Evolutionary conservation across 345 rosid species (phyloP).

Genomic region (Gossypium arboreum): DNA sequence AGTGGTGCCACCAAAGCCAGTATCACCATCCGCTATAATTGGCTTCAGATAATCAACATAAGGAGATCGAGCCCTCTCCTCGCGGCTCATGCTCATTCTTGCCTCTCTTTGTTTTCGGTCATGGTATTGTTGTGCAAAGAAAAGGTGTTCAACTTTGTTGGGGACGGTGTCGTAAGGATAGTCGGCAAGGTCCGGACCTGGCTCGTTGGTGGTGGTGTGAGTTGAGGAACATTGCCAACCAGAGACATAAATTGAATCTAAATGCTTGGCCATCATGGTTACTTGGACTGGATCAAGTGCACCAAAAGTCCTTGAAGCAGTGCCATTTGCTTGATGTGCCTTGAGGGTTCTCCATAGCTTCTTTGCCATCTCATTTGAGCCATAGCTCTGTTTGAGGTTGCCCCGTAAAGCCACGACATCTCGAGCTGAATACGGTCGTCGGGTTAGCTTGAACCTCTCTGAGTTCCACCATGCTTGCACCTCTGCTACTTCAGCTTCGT

Average conservation of each 20-base stretch:
- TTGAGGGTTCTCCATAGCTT: constrained; percentile 89
- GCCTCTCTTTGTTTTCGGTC: constrained; percentile 94
- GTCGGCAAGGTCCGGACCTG: constrained; percentile 95
- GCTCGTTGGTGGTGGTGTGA: constrained; percentile 86
- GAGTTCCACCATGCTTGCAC: constrained; percentile 95
- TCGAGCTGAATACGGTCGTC: constrained; percentile 74
- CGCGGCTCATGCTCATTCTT: constrained; percentile 82
- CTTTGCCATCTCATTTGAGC: constrained; percentile 80
- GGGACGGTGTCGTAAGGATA: constrained; percentile 96
- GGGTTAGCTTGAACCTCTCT: constrained; percentile 89
- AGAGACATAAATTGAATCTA: constrained; percentile 84
- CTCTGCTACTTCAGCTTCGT: constrained; percentile 82
- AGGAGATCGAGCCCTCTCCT: constrained; percentile 76
- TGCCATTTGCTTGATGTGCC: constrained; percentile 78
- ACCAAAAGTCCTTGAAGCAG: constrained; percentile 89
- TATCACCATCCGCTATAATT: constrained; percentile 95
- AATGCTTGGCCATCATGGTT: constrained; percentile 92
- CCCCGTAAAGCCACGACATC: constrained; percentile 88
- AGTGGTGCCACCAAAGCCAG: constrained; percentile 89
- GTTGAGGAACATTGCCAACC: constrained; percentile 99
- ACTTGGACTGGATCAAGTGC: constrained; percentile 95
- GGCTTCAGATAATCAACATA: constrained; percentile 86
- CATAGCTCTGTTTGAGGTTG: constrained; percentile 68
- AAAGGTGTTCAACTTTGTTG: constrained; percentile 90
- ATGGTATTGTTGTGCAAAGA: constrained; percentile 89